These are phyloP conservation scores for Aspergillus oerlinghausenensis DNA, from an alignment of 2,329 filamentous ascomycete genomes.

Conservation along the genomic window DNA sequence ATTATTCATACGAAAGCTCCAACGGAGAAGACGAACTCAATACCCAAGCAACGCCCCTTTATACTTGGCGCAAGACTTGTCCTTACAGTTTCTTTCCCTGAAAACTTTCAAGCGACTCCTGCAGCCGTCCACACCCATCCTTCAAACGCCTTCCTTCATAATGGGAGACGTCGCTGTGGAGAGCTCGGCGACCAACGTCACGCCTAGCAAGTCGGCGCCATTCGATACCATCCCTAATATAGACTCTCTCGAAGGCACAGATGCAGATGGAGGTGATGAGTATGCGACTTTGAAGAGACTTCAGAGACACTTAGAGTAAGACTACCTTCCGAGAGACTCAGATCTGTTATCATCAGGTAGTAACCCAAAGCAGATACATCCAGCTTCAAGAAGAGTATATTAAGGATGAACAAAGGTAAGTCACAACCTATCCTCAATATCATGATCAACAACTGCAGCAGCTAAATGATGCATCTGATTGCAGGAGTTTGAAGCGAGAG, in stretches of 20 bases:
- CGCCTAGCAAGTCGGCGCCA: conserved; percentile 72
- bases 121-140: not conserved
- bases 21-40: not conserved
- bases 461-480: not conserved
- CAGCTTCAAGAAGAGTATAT: conserved; percentile 99
- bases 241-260: conserved; percentile 80
- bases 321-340: conserved; percentile 7
- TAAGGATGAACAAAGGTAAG: conserved; percentile 95
- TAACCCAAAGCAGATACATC: conserved; percentile 62
- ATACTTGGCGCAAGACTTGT: not conserved
- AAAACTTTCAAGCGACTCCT: not conserved
- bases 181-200: conserved; percentile 67
- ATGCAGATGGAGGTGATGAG: conserved; percentile 79
- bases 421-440: not conserved
- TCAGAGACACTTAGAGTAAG: conserved; percentile 89
- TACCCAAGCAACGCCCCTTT: not conserved
- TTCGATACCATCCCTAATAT: conserved; percentile 80
- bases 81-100: not conserved
- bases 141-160: conserved; percentile 14
- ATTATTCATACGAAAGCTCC: not conserved
- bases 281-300: conserved; percentile 95
- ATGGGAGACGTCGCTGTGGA: conserved; percentile 91
- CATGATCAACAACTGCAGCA: not conserved
- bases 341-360: not conserved
- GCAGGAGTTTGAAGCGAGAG: conserved; percentile 90